A percentile compares a stretch with the other conserved stretches of the same genome.
These are phyloP conservation scores for Arxiozyma bovina DNA, from an alignment of 1,139 yeast genomes.

Conservation along the genomic window DNA sequence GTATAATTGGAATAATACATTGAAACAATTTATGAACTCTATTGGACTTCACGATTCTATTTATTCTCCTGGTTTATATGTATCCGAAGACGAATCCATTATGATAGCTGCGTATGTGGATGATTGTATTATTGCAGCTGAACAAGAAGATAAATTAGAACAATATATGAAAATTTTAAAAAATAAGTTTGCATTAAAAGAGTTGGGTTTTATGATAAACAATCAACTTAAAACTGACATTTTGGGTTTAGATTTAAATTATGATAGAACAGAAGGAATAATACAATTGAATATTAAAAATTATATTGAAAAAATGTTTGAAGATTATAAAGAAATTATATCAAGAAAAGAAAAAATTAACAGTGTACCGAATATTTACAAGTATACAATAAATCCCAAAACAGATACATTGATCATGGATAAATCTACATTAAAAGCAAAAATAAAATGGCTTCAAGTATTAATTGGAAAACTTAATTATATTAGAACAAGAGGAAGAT, in stretches of 20 bases:
- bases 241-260: constrained; percentile 5
- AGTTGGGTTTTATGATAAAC: constrained; percentile 3
- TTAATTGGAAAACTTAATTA: constrained; percentile 2
- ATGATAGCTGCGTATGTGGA: constrained; percentile 5
- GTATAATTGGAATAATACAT: constrained; percentile 5
- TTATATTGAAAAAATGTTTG: not conserved
- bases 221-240: constrained; percentile 3
- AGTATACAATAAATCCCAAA: not conserved
- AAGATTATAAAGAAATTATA: not conserved
- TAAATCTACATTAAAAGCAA: not conserved
- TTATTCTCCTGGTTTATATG: constrained; percentile 5
- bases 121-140: constrained; percentile 5
- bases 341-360: not conserved
- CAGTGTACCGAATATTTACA: not conserved
- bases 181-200: constrained; percentile 3
- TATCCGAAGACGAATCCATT: not conserved
- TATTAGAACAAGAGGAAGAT: constrained; percentile 3
- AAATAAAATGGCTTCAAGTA: constrained; percentile 1
- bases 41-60: constrained; percentile 1
- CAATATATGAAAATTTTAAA: not conserved
- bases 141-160: not conserved
- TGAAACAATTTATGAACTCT: constrained; percentile 4
- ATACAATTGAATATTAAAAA: not conserved
- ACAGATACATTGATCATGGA: not conserved
- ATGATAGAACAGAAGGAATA: not conserved